Conservation (phyloP, 768 basidiomycete genomes). For the Coprinopsis strossmayeri region DNA sequence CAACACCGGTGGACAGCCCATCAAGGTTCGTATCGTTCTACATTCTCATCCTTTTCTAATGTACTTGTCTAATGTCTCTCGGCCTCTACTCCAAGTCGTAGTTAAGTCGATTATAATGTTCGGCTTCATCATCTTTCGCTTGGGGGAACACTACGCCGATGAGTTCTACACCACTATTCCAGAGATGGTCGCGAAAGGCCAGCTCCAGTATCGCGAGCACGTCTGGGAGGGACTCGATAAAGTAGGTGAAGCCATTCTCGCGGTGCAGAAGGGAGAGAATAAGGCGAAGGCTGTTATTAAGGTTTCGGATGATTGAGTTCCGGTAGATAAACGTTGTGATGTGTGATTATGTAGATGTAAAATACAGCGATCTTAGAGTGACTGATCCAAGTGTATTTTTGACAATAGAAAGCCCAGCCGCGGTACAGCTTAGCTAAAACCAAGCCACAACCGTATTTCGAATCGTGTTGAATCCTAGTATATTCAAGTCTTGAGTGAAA, state of each 20-base stretch:
- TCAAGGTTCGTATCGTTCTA: slow-evolving; percentile 20
- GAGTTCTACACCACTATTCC: slow-evolving; percentile 34
- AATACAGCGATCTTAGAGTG: too few relatives aligned
- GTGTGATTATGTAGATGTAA: too few relatives aligned
- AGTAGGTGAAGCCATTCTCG: slow-evolving; percentile 29
- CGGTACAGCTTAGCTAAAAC: too few relatives aligned
- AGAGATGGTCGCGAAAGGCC: slow-evolving; percentile 28
- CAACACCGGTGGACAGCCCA: slow-evolving; percentile 22
- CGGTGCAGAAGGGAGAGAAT: slow-evolving; percentile 21
- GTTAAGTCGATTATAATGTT: slow-evolving; percentile 33
- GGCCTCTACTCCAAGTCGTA: slow-evolving; percentile 25
- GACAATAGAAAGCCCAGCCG: too few relatives aligned
- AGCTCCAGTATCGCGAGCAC: slow-evolving; percentile 32
- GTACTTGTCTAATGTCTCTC: neutral
- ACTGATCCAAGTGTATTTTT: too few relatives aligned
- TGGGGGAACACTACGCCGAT: slow-evolving; percentile 22
- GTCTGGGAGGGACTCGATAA: slow-evolving; percentile 30
- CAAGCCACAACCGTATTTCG: too few relatives aligned
- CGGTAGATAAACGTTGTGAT: too few relatives aligned
- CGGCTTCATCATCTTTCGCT: slow-evolving; percentile 34
- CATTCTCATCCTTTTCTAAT: neutral
- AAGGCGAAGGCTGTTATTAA: slow-evolving; percentile 21
- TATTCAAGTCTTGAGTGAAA: too few relatives aligned
- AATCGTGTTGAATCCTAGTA: too few relatives aligned
- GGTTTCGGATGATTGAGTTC: too few relatives aligned